Evolutionary conservation across 768 basidiomycete genomes (phyloP).

Genomic region (Suillus subaureus): DNA sequence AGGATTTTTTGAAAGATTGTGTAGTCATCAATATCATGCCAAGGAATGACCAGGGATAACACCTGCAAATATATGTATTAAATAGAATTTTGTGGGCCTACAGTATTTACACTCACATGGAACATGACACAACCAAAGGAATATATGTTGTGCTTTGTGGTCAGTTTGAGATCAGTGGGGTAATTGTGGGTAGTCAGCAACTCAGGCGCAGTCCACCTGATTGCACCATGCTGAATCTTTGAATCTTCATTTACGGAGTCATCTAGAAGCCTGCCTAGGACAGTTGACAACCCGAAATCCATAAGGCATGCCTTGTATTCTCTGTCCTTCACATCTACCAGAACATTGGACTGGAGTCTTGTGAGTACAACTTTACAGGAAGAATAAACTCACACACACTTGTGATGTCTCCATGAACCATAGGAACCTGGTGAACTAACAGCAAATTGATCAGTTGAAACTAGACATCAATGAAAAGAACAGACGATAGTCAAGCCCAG

Average conservation of each 20-base stretch:
- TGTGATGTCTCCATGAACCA: too few species aligned
- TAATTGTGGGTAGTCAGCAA: too few species aligned
- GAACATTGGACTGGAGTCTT: slow-evolving; percentile 26
- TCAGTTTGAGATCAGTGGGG: too few species aligned
- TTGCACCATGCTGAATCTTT: slow-evolving; percentile 27
- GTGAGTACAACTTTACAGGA: not conserved
- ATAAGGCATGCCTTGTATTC: slow-evolving; percentile 41
- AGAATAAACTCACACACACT: not conserved
- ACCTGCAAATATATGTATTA: too few species aligned
- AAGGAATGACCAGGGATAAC: not conserved
- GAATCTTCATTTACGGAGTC: not conserved
- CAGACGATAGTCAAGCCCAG: too few species aligned
- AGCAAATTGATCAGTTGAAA: not conserved
- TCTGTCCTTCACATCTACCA: too few species aligned
- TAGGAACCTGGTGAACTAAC: not conserved
- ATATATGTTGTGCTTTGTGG: slow-evolving; percentile 39
- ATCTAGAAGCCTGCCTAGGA: slow-evolving; percentile 31
- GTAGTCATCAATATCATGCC: too few species aligned
- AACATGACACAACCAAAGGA: slow-evolving; percentile 31
- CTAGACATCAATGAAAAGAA: not conserved
- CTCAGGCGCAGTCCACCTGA: slow-evolving; percentile 45
- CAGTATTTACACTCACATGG: slow-evolving; percentile 8
- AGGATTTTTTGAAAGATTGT: not conserved
- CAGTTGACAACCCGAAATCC: slow-evolving; percentile 45
- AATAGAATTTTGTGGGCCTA: too few species aligned